Base-by-base conservation (phyloP, 78 protist genomes). In the Chrysochromulina parva region DNA sequence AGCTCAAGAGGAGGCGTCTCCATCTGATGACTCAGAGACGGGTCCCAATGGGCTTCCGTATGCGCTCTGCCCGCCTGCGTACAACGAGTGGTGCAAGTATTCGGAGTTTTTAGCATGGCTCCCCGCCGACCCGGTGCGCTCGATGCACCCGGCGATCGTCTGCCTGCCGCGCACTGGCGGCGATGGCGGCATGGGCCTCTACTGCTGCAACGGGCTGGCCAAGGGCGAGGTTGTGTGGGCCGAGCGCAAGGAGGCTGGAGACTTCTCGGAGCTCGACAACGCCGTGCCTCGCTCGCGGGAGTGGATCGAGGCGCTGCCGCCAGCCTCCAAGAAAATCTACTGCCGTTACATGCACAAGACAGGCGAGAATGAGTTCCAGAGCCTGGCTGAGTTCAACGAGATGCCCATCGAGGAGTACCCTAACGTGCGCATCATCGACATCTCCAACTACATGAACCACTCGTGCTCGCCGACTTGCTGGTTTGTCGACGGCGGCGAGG, bases 371-470 rank as follows among this genome's bases (percentile, higher is more conserved):
- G 86, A 52, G 60, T 78, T 11, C 59, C 86, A 78, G 86, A 26
- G 52, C 52, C 86, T 78, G 47, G 86, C 86, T 62, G 86, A 78
- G 86, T 78, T 78, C 86, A 78, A 78, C 86, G 62, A 78, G 26
- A 10, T 53, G 57, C 62, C 86, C 62, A 53, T 53, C 86, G 86
- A 78, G 38, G 57, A 74, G 55, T 74, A 14, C 82, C 82, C 24
- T 47, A 3, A 7, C 10, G 86, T 78, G 47, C 86, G 86, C 62
- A 78, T 62, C 14, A 22, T 53, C 7, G 86, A 78, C 86, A 26
- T 78, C 26, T 78, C 86, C 86, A 78, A 78, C 62, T 78, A 78
- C 59, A 78, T 78, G 86, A 78, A 78, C 86, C 86, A 78, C 86
- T 78, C 86, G 48, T 78, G 86, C 86, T 28, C 20, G 62, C 86